A percentile compares a stretch with the other conserved stretches of the same genome.
phyloP scores from a whole-genome alignment of 164 flowering plant species.

The Berberis thunbergii region DNA sequence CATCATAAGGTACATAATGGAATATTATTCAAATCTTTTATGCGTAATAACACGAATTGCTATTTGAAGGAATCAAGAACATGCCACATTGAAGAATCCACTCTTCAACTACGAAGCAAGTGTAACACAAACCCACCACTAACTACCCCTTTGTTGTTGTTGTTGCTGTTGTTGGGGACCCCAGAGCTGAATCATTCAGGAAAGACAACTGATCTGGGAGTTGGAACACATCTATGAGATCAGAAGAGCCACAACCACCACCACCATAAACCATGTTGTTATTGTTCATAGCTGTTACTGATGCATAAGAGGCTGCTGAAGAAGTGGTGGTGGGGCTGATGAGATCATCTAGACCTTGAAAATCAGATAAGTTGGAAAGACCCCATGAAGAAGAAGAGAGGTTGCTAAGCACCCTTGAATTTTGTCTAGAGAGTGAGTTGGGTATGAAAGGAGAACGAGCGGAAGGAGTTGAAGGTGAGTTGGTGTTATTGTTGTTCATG shows the following conservation, averaged over 20 bases:
- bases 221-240: conserved; percentile 35
- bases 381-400: conserved; percentile 32
- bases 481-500: conserved; percentile 5
- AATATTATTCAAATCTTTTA: too few relatives aligned
- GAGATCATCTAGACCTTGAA: conserved; percentile 27
- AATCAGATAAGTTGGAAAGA: conserved; percentile 21
- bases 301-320: conserved; percentile 29
- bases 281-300: conserved; percentile 13
- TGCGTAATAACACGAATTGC: too few relatives aligned
- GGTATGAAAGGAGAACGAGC: conserved; percentile 35
- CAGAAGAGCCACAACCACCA: conserved; percentile 11
- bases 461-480: conserved; percentile 38
- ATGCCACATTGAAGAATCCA: too few relatives aligned
- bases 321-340: conserved; percentile 16
- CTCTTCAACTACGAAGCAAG: too few relatives aligned
- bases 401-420: conserved; percentile 10
- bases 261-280: conserved; percentile 4
- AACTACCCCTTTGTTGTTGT: too few relatives aligned
- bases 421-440: conserved; percentile 24
- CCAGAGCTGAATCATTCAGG: conserved; percentile 24
- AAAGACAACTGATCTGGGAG: conserved; percentile 53
- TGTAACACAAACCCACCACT: too few relatives aligned
- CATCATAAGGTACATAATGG: too few relatives aligned
- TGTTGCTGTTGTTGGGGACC: neutral
- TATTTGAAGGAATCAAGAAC: too few relatives aligned